Evolutionary conservation across 2,329 filamentous ascomycete species (phyloP).

Genomic region (Aphanocladium album): DNA sequence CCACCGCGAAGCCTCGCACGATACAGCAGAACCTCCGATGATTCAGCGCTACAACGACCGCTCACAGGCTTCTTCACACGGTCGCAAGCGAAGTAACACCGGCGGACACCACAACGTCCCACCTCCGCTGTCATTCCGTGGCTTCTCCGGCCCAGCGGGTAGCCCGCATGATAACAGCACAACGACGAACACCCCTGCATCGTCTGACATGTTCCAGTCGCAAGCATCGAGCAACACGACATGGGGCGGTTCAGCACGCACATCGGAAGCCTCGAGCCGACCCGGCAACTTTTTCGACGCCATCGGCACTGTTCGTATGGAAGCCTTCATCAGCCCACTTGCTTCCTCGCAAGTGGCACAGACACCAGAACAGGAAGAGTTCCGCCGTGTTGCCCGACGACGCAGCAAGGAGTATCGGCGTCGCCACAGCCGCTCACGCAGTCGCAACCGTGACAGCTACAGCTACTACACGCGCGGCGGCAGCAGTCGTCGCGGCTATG

Average conservation of each 20-base stretch:
- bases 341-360: constrained; percentile 44
- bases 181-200: constrained; percentile 52
- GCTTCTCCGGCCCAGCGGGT: constrained; percentile 59
- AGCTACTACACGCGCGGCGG: constrained; percentile 42
- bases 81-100: constrained; percentile 85
- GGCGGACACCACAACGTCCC: constrained; percentile 59
- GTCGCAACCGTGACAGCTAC: constrained; percentile 51
- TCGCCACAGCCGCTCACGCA: constrained; percentile 47
- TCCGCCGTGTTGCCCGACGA: constrained; percentile 41
- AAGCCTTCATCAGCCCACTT: constrained; percentile 79
- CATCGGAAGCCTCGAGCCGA: constrained; percentile 50
- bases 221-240: constrained; percentile 41
- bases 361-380: constrained; percentile 47
- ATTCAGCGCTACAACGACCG: constrained; percentile 66
- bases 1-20: constrained; percentile 46
- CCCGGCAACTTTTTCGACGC: constrained; percentile 73
- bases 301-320: constrained; percentile 90
- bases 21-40: constrained; percentile 65
- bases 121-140: constrained; percentile 69
- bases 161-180: constrained; percentile 47
- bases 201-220: constrained; percentile 57
- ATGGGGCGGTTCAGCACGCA: constrained; percentile 45
- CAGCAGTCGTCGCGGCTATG: constrained; percentile 35
- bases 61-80: constrained; percentile 50
- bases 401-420: constrained; percentile 53